These are phyloP conservation scores for Mycena polygramma DNA, from an alignment of 768 basidiomycete species.

Conservation along the genomic window DNA sequence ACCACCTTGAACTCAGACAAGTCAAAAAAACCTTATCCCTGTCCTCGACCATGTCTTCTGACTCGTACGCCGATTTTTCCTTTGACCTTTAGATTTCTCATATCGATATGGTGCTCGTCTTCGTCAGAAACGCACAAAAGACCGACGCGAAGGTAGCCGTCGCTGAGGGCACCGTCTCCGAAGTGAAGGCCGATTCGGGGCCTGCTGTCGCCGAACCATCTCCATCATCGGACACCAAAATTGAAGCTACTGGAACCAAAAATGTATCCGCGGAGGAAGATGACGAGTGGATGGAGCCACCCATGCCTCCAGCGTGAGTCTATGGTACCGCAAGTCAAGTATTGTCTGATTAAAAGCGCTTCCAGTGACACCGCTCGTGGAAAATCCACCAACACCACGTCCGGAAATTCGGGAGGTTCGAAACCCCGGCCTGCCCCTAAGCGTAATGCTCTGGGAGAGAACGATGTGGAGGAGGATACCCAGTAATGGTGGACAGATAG, in stretches of 20 bases:
- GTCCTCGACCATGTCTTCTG: constrained; percentile 23
- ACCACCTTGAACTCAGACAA: constrained; percentile 9
- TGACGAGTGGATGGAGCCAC: constrained; percentile 25
- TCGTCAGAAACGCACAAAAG: constrained; percentile 17
- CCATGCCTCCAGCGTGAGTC: constrained; percentile 21
- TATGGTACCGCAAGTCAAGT: neutral
- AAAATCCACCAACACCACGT: constrained; percentile 16
- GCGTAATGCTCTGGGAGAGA: too few species aligned
- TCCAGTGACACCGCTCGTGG: constrained; percentile 32
- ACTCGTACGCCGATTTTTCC: constrained; percentile 22
- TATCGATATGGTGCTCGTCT: constrained; percentile 1
- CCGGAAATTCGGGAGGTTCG: constrained; percentile 4
- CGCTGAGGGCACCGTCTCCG: neutral
- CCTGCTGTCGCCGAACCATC: neutral
- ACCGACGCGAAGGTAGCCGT: constrained; percentile 11
- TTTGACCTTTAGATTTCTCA: neutral
- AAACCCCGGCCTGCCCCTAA: constrained; percentile 9
- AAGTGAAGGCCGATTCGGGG: constrained; percentile 7
- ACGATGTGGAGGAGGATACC: too few species aligned
- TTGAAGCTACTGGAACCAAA: neutral
- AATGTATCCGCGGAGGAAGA: neutral
- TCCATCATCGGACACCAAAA: neutral
- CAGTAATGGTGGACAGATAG: too few species aligned
- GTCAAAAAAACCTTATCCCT: neutral
- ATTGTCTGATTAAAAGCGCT: neutral